A percentile compares a stretch with the other conserved stretches of the same genome.
Conservation (phyloP, 306 rosid species). For the Gynostemma pentaphyllum region DNA sequence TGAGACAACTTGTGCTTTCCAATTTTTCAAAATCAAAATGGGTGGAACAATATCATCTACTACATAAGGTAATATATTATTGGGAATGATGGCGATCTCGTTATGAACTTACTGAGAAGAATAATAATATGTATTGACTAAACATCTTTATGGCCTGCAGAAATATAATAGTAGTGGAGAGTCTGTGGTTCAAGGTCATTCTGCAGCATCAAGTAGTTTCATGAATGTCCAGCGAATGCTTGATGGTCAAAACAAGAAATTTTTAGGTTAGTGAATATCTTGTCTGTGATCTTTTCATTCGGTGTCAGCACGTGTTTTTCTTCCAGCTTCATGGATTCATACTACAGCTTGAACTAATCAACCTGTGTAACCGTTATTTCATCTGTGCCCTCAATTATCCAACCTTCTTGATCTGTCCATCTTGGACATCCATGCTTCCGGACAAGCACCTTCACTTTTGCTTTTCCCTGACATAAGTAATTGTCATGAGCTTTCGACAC, state of each 20-base stretch:
- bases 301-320: not conserved
- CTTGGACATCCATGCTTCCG: not conserved
- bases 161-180: conserved; percentile 36
- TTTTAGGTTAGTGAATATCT: conserved; percentile 52
- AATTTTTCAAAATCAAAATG: conserved; percentile 60
- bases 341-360: not conserved
- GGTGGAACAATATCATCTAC: conserved; percentile 59
- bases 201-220: conserved; percentile 32
- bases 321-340: not conserved
- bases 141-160: conserved; percentile 34
- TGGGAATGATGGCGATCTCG: not conserved
- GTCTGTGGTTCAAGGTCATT: conserved; percentile 32
- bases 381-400: conserved; percentile 1
- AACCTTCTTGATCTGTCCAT: not conserved
- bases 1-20: conserved; percentile 55
- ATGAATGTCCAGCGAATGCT: conserved; percentile 34
- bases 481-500: not conserved
- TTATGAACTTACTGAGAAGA: not conserved
- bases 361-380: not conserved
- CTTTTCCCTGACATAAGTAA: not conserved
- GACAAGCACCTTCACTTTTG: not conserved
- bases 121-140: not conserved
- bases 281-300: not conserved
- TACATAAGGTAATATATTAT: conserved; percentile 52
- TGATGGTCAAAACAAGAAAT: conserved; percentile 49